These are phyloP conservation scores for Xerophyta viscosa DNA, from an alignment of 106 monocot species.

Conservation along the genomic window DNA sequence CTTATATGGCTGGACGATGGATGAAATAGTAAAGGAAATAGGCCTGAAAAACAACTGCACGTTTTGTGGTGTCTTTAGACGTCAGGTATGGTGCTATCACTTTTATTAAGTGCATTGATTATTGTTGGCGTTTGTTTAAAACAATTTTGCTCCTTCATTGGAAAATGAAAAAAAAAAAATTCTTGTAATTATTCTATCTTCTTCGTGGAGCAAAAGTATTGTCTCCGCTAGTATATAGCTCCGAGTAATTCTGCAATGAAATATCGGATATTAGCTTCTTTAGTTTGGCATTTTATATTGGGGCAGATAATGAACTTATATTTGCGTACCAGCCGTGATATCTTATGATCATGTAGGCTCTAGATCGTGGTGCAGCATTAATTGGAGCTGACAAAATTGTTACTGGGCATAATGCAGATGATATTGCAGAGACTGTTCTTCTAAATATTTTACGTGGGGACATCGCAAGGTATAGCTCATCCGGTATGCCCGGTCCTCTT, in stretches of 20 bases:
- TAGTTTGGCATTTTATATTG: background rate
- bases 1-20: constrained; percentile 99
- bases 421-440: constrained; percentile 97
- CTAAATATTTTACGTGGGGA: constrained; percentile 94
- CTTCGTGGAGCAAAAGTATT: too few relatives aligned
- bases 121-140: too few relatives aligned
- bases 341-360: constrained; percentile 33
- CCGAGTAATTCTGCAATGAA: too few relatives aligned
- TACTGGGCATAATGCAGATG: constrained; percentile 99
- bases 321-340: background rate
- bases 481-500: too few relatives aligned
- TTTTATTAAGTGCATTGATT: too few relatives aligned
- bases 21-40: constrained; percentile 96
- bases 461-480: constrained; percentile 68
- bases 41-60: constrained; percentile 98
- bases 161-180: too few relatives aligned
- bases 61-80: constrained; percentile 97
- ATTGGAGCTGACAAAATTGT: constrained; percentile 87
- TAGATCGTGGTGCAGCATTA: constrained; percentile 94
- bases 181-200: too few relatives aligned
- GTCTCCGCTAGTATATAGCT: too few relatives aligned
- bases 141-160: too few relatives aligned
- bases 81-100: constrained; percentile 61
- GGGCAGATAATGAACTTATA: background rate
- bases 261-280: too few relatives aligned